Conservation (phyloP, 345 rosid species). For the Brassica rapa region DNA sequence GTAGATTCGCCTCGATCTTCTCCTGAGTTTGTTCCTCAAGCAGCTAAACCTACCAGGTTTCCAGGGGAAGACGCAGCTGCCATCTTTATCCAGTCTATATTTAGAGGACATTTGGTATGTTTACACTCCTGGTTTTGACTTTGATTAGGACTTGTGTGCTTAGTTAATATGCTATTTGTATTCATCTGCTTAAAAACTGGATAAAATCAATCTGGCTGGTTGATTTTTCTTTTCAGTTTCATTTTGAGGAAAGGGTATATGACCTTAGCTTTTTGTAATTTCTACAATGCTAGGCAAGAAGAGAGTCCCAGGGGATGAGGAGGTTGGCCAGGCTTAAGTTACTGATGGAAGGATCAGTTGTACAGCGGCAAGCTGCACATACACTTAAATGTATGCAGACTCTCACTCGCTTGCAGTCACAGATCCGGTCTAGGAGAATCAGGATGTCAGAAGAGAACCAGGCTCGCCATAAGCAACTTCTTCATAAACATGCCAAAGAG, state of each 20-base stretch:
- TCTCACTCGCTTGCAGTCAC: slow-evolving; percentile 78
- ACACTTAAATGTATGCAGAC: slow-evolving; percentile 90
- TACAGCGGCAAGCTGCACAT: slow-evolving; percentile 71
- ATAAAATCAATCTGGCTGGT: background rate
- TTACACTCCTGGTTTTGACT: background rate
- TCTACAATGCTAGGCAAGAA: slow-evolving; percentile 59
- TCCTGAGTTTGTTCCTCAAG: slow-evolving; percentile 42
- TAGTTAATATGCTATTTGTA: background rate
- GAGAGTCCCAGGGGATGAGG: slow-evolving; percentile 68
- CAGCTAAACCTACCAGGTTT: slow-evolving; percentile 40
- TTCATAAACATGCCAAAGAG: slow-evolving; percentile 88
- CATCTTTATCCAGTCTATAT: slow-evolving; percentile 75
- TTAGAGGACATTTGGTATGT: slow-evolving; percentile 75
- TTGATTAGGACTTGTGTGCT: background rate
- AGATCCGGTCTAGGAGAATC: slow-evolving; percentile 71
- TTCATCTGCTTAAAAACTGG: no score
- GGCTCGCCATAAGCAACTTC: slow-evolving; percentile 77
- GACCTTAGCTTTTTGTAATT: slow-evolving; percentile 17
- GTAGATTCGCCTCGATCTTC: slow-evolving; percentile 39
- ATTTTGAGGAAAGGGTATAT: background rate
- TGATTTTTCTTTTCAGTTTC: background rate
- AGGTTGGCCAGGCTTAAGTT: slow-evolving; percentile 70
- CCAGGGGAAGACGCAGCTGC: slow-evolving; percentile 78
- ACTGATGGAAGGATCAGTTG: slow-evolving; percentile 75
- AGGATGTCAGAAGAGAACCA: slow-evolving; percentile 90